Base-by-base conservation (phyloP, 768 basidiomycete species). In the Roridomyces roridus region DNA sequence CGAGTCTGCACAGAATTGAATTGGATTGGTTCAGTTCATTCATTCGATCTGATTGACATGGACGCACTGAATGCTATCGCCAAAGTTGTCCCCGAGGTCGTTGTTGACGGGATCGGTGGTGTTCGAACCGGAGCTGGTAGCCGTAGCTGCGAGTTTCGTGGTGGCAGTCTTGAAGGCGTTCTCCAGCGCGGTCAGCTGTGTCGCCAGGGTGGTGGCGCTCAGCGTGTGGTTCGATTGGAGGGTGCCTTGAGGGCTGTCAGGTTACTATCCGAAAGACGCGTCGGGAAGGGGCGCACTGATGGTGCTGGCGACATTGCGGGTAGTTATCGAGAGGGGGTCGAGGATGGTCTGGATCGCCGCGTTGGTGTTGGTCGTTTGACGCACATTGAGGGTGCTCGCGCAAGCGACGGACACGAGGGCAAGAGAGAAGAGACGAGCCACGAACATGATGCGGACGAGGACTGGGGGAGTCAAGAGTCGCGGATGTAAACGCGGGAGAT, bases 331-430 rank as follows among this genome's bases (percentile, higher is more conserved):
- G 31, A 76, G 66, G 4, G n/a, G 31, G 44, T 68, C 68, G 55
- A 76, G 53, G 26, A 69, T 65, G 23, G 58, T 45, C 24, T 57
- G 51, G 51, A 75, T 73, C 6, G 64, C 66, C 17, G 62, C 37
- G 41, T 74, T 74, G 43, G 72, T 75, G 58, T 74, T 75, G 21
- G 69, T 67, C 29, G 67, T 37, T 62, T 74, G 73, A 50, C 73
- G 69, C 37, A 60, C 39, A 35, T 45, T 31, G 51, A 75, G 65
- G 29, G 67, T 67, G 47, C 67, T 70, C 35, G 73, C 74, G 39
- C 71, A 55, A 24, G 59, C 70, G 35, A 66, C 53, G 24, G 65
- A 64, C 40, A 68, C 61, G 23, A 68, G 65, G 20, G 69, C 65
- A 29, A 76, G 64, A 35, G 68, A 60, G 37, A 72, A 57, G 39